Evolutionary conservation across 805 yeast species (phyloP).

Genomic region (Diddensiella caesifluorescens): DNA sequence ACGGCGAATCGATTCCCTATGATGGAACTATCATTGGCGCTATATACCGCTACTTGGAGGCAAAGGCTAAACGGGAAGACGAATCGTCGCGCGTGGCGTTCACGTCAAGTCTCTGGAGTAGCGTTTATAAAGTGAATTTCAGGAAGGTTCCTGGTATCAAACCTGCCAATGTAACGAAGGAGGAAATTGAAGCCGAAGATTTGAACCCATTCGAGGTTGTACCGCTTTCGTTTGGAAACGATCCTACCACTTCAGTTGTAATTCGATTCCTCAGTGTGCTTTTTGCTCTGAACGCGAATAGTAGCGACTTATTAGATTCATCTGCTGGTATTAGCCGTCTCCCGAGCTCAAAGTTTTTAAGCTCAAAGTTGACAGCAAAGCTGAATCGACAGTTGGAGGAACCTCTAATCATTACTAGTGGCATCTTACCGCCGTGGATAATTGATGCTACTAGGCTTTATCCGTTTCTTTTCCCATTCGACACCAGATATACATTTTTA

Average conservation of each 20-base stretch:
- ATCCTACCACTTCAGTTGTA: slow-evolving; percentile 16
- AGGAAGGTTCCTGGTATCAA: slow-evolving; percentile 28
- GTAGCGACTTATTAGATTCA: slow-evolving; percentile 16
- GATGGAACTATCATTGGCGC: slow-evolving; percentile 78
- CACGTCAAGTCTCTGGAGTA: slow-evolving; percentile 46
- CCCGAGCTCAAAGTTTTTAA: slow-evolving; percentile 44
- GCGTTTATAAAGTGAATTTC: slow-evolving; percentile 48
- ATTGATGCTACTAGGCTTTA: slow-evolving; percentile 63
- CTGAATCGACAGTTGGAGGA: slow-evolving; percentile 84
- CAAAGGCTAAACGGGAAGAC: slow-evolving; percentile 8
- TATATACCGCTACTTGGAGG: slow-evolving; percentile 29
- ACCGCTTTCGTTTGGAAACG: slow-evolving; percentile 24
- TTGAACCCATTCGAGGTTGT: slow-evolving; percentile 17
- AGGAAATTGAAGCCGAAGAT: slow-evolving; percentile 22
- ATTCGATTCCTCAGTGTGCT: slow-evolving; percentile 27
- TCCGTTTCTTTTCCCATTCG: slow-evolving; percentile 82
- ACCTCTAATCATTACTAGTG: slow-evolving; percentile 80
- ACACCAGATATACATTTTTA: slow-evolving; percentile 67
- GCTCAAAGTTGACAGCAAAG: slow-evolving; percentile 80
- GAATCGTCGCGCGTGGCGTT: slow-evolving; percentile 13
- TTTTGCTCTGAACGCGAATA: slow-evolving; percentile 24
- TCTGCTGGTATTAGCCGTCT: slow-evolving; percentile 7
- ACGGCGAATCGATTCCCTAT: slow-evolving; percentile 53
- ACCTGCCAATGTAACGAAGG: slow-evolving; percentile 10
- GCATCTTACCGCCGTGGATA: slow-evolving; percentile 81